Base-by-base conservation (phyloP, 2,329 filamentous ascomycete species). In the Aspergillus flavus region DNA sequence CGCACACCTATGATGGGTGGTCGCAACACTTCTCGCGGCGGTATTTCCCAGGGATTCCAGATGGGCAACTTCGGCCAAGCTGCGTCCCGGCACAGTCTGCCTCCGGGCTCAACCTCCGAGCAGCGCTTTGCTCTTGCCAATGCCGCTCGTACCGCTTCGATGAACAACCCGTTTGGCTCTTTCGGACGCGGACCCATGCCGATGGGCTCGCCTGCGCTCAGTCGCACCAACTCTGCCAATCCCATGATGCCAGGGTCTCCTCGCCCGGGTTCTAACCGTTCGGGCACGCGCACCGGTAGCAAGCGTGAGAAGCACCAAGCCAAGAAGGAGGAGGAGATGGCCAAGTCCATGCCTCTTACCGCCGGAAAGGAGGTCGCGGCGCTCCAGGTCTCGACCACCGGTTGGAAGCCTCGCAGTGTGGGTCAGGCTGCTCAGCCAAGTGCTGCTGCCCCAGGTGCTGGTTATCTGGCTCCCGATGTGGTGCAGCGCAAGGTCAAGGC, bases 401-500 rank as follows among this genome's bases (percentile, higher is more conserved):
- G 95, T 58, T 99, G 95, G 95, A 97, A 96, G 82, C 92, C 95
- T 30, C 88, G 84, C 59, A 95, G 91, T 72, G 66, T 96, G 58
- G 84, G 81, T 58, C 78, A 82, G 45, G 66, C 79, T 50, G n/a
- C 61, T 30, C 32, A 23, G 52, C 21, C 34, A 6, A 76, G 79
- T 62, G 73, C 80, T 64, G 79, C 83, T 61, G 79, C 82, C 67
- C 77, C 82, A 64, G 78, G 81, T 69, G 82, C 82, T 66, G 81
- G 81, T 61, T 85, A 92, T 72, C 87, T 98, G 82, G 88, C 96
- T 68, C 94, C 95, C 28, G 92, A 94, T 72, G 88, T 95, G 84
- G 95, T 99, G 63, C 95, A 99, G 83, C 90, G 94, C 71, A 99
- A 99, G 89, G 95, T 99, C 78, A 99, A 99, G 89, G 91, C 93